A percentile compares a stretch with the other conserved stretches of the same genome.
phyloP scores from a whole-genome alignment of 1,284 basidiomycete genomes.

The Tilletiaria anomala region DNA sequence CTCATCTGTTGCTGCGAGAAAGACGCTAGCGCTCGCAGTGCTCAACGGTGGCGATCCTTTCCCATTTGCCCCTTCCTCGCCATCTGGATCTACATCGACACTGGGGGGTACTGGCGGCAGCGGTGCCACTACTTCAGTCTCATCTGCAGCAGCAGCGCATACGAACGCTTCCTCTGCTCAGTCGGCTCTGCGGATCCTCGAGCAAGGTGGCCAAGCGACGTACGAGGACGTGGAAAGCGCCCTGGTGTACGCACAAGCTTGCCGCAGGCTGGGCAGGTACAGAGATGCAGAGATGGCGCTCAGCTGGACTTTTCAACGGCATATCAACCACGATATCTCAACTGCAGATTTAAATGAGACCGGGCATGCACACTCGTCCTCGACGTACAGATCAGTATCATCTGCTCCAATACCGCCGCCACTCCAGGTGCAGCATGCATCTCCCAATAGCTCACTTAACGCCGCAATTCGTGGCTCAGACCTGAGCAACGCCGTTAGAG shows the following conservation, averaged over 20 bases:
- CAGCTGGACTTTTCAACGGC: neutral
- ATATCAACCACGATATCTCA: too few species aligned
- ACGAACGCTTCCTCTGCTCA: neutral
- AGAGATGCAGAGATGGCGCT: neutral
- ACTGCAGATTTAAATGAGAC: too few species aligned
- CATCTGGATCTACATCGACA: neutral
- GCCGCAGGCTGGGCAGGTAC: neutral
- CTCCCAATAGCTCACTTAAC: neutral
- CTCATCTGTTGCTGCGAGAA: neutral
- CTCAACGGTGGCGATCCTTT: neutral
- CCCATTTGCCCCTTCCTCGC: neutral
- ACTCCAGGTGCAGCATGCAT: neutral
- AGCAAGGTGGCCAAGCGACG: neutral
- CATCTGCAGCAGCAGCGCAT: neutral
- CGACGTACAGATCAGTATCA: too few species aligned
- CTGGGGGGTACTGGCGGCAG: neutral
- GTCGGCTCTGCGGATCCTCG: neutral
- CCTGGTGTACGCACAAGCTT: slow-evolving; percentile 1
- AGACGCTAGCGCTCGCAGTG: neutral
- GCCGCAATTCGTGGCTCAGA: neutral
- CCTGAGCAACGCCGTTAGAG: neutral
- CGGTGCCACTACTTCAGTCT: neutral
- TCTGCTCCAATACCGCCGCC: too few species aligned
- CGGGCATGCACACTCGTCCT: too few species aligned
- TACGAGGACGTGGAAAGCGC: neutral